Base-by-base conservation (phyloP, 139 green algal species). In the Dunaliella primolecta region DNA sequence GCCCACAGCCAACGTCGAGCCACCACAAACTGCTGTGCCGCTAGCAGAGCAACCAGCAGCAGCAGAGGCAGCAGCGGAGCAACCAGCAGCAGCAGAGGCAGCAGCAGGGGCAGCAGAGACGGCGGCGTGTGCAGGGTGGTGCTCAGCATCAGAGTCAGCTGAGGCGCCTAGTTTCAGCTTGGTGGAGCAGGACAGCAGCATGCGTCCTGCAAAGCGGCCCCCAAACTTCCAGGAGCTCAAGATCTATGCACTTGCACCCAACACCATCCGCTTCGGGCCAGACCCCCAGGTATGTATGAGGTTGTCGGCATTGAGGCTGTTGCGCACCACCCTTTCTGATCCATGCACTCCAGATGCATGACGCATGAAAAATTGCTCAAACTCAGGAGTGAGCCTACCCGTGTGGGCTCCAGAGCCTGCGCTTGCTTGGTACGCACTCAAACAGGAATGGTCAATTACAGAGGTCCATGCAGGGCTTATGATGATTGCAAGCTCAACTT, bases 211-310 rank as follows among this genome's bases (percentile, higher is more conserved):
- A 29, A 76, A 83, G 38, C 38, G 37, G 27, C 38, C 79, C 11
- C 46, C 38, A n/a, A 75, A 74, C 79, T 38, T 24, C 21, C 37
- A 37, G 37, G 37, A 83, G 37, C 76, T 88, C 0, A 85, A 80
- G 33, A 85, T 88, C 78, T 88, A 34, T 55, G 78, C 46, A 25
- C 74, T 81, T 1, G 55, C 83, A 24, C 85, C 85, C 0, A 81
- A 77, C 27, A 86, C 81, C 27, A 81, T 88, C n/a, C 31, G 20
- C 11, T 88, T 56, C 46, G 81, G 75, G 0, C 23, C 38, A 1
- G 74, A 83, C 31, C 77, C 77, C 2, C 33, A 57, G 77, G 77
- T 81, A 34, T 32, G 77, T 32, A 32, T 77, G 27, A 21, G 7
- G 27, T n/a, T 72, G 7, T 30, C 3, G 24, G 30, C 21, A 78